Evolutionary conservation across 2,329 filamentous ascomycete genomes (phyloP).

Genomic region (Sporothrix globosa): DNA sequence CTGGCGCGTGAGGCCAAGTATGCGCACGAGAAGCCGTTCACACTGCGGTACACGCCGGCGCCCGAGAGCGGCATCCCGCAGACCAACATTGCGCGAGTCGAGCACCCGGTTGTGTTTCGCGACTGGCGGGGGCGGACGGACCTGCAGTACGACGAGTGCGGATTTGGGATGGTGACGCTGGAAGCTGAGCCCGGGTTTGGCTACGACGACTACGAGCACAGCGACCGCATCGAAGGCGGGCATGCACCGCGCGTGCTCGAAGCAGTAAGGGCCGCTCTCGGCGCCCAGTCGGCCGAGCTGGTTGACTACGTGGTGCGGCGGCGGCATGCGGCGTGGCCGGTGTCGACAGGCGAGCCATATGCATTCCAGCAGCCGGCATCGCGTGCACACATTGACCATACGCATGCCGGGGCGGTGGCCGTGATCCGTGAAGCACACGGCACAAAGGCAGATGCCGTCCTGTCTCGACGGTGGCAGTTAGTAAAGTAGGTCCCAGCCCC

Average conservation of each 20-base stretch:
- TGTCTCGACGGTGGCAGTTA: constrained; percentile 30
- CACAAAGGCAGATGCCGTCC: constrained; percentile 16
- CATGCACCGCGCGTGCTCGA: constrained; percentile 32
- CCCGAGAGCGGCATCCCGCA: constrained; percentile 32
- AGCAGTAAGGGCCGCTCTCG: constrained; percentile 29
- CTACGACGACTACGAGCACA: constrained; percentile 29
- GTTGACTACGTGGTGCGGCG: constrained; percentile 36
- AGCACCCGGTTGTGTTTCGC: constrained; percentile 29
- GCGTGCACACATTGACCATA: constrained; percentile 35
- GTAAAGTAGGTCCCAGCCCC: constrained; percentile 30
- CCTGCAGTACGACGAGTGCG: constrained; percentile 33
- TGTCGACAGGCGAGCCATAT: constrained; percentile 34
- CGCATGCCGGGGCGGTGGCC: constrained; percentile 51
- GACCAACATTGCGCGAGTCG: constrained; percentile 35
- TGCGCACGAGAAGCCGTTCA: constrained; percentile 35
- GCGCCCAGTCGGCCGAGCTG: constrained; percentile 34
- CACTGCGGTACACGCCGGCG: constrained; percentile 34
- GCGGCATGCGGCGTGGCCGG: constrained; percentile 34
- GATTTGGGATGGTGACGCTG: constrained; percentile 29
- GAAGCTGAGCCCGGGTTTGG: background rate
- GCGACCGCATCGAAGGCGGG: constrained; percentile 28
- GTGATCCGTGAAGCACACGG: constrained; percentile 57
- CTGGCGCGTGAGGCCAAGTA: constrained; percentile 34
- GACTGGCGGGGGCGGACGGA: constrained; percentile 30
- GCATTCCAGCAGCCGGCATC: constrained; percentile 34